A percentile compares a stretch with the other conserved stretches of the same genome.
Evolutionary conservation across 139 green algal species (phyloP).

Genomic region (Chlorella sp.): DNA sequence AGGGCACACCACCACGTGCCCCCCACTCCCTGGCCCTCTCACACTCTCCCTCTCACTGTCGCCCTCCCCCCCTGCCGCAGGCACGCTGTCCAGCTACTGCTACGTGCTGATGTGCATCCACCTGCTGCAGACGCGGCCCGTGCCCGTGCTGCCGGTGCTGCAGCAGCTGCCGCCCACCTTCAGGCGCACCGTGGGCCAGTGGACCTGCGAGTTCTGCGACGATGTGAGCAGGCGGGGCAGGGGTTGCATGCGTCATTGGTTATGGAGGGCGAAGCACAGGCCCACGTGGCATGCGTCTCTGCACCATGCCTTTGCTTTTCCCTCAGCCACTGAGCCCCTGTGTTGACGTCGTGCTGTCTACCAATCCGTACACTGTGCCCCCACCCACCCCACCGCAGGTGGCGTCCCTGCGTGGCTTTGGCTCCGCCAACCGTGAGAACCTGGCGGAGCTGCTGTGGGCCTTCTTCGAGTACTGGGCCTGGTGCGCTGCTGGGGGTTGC

Average conservation of each 20-base stretch:
- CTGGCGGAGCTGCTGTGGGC: slow-evolving; percentile 82
- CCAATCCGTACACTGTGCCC: too few relatives aligned
- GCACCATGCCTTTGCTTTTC: too few relatives aligned
- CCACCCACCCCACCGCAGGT: slow-evolving; percentile 30
- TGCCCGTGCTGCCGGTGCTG: slow-evolving; percentile 90
- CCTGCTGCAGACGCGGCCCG: slow-evolving; percentile 74
- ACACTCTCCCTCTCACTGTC: neutral
- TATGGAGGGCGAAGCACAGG: too few relatives aligned
- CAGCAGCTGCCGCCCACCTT: slow-evolving; percentile 69
- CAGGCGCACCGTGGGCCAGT: slow-evolving; percentile 52
- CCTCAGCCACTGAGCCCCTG: too few relatives aligned
- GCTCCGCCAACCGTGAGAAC: slow-evolving; percentile 79
- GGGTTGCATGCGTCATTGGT: too few relatives aligned
- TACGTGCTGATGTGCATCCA: slow-evolving; percentile 96
- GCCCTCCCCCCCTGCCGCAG: neutral
- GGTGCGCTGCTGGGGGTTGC: neutral
- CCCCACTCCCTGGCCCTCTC: too few relatives aligned
- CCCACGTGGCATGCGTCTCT: too few relatives aligned
- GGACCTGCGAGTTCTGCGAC: slow-evolving; percentile 82
- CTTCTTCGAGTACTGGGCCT: slow-evolving; percentile 97
- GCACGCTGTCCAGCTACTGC: slow-evolving; percentile 92
- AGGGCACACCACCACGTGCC: too few relatives aligned
- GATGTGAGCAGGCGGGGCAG: slow-evolving; percentile 25
- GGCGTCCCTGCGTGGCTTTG: slow-evolving; percentile 70
- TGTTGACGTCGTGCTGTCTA: too few relatives aligned